Conservation (phyloP, 257 asterid genomes). For the Pogostemon cablin region DNA sequence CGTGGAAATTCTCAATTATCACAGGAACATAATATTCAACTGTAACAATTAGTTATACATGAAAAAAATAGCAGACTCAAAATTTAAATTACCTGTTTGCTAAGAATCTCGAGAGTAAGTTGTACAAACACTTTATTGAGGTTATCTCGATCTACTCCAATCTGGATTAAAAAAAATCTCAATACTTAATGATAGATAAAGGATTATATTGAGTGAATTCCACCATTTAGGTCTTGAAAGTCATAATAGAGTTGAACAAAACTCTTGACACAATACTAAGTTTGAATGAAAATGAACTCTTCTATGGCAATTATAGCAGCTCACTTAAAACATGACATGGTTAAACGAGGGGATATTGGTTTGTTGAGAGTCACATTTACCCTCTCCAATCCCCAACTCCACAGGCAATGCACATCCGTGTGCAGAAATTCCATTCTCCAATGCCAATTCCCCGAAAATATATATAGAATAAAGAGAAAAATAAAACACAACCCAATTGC, state of each 20-base stretch:
- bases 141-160: constrained; percentile 75
- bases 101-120: constrained; percentile 85
- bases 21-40: constrained; percentile 15
- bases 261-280: constrained; percentile 19
- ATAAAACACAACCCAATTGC: no score
- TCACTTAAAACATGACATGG: not conserved
- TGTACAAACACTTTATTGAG: constrained; percentile 77
- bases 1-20: constrained; percentile 16
- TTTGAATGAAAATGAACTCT: constrained; percentile 19
- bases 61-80: not conserved
- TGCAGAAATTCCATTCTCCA: constrained; percentile 1
- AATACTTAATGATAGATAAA: constrained; percentile 29
- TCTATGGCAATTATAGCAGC: constrained; percentile 9
- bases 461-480: no score
- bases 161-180: constrained; percentile 49
- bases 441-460: not conserved
- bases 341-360: constrained; percentile 14
- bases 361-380: not conserved
- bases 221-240: constrained; percentile 27
- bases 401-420: not conserved
- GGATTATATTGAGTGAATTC: constrained; percentile 12
- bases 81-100: constrained; percentile 68
- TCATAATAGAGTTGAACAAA: constrained; percentile 14
- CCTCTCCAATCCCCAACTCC: not conserved
- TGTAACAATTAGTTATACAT: constrained; percentile 9